Percentiles rank a stretch among this genome's conserved stretches.
Evolutionary conservation across 108 stramenopile species (phyloP).

Genomic region (Aurantiochytrium sp.): DNA sequence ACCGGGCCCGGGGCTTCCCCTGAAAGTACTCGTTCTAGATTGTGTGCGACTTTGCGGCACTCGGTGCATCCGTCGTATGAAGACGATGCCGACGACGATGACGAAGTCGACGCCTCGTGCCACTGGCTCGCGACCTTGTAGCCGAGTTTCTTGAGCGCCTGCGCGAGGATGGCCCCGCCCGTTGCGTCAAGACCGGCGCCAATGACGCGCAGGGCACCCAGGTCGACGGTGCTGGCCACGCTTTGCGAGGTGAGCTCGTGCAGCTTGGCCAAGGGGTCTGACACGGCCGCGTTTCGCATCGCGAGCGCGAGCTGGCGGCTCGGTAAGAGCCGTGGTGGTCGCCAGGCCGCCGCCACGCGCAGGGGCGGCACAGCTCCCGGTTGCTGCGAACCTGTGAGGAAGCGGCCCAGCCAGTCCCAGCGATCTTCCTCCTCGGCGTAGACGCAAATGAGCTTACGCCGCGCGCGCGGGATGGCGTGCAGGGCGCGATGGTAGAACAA

Average conservation of each 20-base stretch:
- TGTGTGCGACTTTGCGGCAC: neutral
- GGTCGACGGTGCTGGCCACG: neutral
- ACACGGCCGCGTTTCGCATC: neutral
- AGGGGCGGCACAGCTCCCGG: neutral
- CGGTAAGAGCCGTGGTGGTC: neutral
- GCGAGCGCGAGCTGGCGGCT: neutral
- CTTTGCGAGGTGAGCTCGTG: neutral
- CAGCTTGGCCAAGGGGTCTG: neutral
- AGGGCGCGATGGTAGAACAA: neutral
- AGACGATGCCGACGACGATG: too few species aligned
- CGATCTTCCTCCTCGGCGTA: neutral
- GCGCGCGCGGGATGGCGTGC: neutral
- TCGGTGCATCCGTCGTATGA: neutral
- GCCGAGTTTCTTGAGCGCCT: neutral
- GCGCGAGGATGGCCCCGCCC: neutral
- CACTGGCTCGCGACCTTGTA: neutral
- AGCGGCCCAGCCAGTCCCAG: slow-evolving; percentile 3
- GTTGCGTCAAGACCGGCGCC: neutral
- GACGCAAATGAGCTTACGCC: neutral
- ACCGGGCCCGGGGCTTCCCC: neutral
- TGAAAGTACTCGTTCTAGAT: neutral
- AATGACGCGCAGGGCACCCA: neutral
- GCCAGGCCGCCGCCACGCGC: neutral
- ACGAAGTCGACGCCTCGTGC: neutral
- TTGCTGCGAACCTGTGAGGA: neutral